Base-by-base conservation (phyloP, 2,329 filamentous ascomycete genomes). In the Hymenoscyphus fraxineus region DNA sequence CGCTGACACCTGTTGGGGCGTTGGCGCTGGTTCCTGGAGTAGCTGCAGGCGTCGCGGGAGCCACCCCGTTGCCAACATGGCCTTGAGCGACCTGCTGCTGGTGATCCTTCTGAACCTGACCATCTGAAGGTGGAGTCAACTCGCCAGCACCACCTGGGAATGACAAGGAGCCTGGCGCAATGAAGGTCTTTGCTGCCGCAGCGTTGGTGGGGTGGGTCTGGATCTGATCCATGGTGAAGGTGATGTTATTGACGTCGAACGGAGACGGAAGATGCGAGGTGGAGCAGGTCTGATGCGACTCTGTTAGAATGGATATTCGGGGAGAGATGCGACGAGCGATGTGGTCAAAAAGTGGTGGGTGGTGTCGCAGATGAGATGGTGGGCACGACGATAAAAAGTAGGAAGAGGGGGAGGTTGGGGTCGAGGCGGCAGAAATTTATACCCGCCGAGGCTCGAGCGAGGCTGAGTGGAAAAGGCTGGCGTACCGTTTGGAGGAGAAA, bases 141-240 rank as follows among this genome's bases (percentile, higher is more conserved):
- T 96, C 92, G 73, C 88, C 88, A 73, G 88, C 88, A 68, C 89
- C 92, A 76, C 91, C 90, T 61, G 94, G 93, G 79, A 96, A 98
- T 67, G 93, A 96, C 72, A 98, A 84, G 73, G 93, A 97, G 70
- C 92, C 91, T 64, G 93, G 91, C 66, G 92, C 93, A 74, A 93
- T 96, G 80, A 98, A 97, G 76, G 91, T 92, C 84, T 95, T 95
- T 70, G 95, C 95, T 85, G 98, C 93, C 71, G 89, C 87, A 74
- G 94, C 93, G 77, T 88, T 98, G 70, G 90, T 85, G 59, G 95
- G 95, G 77, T 98, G 95, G 72, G 94, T 95, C 75, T 92, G 93
- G 74, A 96, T 89, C 74, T 88, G 86, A 78, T 96, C 92, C 92
- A 97, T 96, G 58, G 70, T 74, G 71, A 67, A 58, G 65, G 62